Evolutionary conservation across 2,329 filamentous ascomycete species (phyloP).

Genomic region (Phaeomoniella chlamydospora): DNA sequence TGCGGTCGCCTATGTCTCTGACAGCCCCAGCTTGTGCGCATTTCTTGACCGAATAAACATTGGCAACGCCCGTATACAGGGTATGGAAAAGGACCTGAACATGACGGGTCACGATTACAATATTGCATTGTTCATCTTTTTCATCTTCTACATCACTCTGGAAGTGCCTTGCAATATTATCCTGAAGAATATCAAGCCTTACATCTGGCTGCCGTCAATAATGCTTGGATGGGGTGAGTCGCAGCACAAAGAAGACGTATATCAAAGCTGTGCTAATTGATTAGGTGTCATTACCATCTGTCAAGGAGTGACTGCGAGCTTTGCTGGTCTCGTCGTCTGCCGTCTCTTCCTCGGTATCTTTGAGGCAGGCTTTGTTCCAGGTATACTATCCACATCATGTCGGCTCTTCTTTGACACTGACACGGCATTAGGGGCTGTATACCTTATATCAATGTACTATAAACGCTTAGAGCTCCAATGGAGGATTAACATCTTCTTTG

Average conservation of each 20-base stretch:
- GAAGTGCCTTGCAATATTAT: slow-evolving; percentile 33
- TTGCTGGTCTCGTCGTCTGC: slow-evolving; percentile 15
- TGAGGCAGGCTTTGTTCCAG: slow-evolving; percentile 23
- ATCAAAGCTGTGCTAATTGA: too few species aligned
- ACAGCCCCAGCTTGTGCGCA: background rate
- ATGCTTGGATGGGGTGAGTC: slow-evolving; percentile 2
- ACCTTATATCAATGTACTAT: slow-evolving; percentile 19
- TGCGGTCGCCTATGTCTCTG: slow-evolving; percentile 3
- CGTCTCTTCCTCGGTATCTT: slow-evolving; percentile 17
- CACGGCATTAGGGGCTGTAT: slow-evolving; percentile 5
- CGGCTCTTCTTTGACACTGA: too few species aligned
- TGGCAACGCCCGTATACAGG: slow-evolving; percentile 31
- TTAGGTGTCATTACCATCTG: slow-evolving; percentile 25
- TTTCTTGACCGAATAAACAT: slow-evolving; percentile 28
- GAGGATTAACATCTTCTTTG: slow-evolving; percentile 18
- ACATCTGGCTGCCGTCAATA: slow-evolving; percentile 5
- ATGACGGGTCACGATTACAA: slow-evolving; percentile 26
- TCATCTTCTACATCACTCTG: slow-evolving; percentile 9
- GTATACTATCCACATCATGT: slow-evolving; percentile 6
- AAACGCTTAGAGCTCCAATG: slow-evolving; percentile 21
- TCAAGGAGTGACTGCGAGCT: slow-evolving; percentile 16
- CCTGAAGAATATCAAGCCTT: slow-evolving; percentile 16
- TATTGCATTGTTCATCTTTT: slow-evolving; percentile 12
- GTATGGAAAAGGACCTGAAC: slow-evolving; percentile 25
- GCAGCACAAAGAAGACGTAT: too few species aligned